These are phyloP conservation scores for Fusarium bactridioides DNA, from an alignment of 2,329 filamentous ascomycete genomes.

Conservation along the genomic window DNA sequence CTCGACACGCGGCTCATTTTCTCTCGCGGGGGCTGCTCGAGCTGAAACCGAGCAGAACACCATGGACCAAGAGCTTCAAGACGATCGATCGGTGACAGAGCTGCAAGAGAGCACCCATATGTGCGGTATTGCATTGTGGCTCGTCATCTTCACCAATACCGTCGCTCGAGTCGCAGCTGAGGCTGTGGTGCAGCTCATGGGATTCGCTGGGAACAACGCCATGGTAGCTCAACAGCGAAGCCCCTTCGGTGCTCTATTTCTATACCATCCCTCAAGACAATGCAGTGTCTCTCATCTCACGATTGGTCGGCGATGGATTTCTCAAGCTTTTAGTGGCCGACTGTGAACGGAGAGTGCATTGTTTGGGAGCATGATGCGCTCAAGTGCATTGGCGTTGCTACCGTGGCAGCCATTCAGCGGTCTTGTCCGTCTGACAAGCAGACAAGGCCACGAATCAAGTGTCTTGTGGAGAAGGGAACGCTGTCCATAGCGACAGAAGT, in stretches of 20 bases:
- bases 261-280: constrained; percentile 4
- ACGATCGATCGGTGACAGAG: constrained; percentile 29
- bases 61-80: constrained; percentile 18
- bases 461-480: constrained; percentile 1
- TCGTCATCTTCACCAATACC: constrained; percentile 9
- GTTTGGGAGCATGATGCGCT: constrained; percentile 31
- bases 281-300: constrained; percentile 4
- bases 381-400: constrained; percentile 35
- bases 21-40: constrained; percentile 6
- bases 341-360: constrained; percentile 14
- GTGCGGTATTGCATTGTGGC: constrained; percentile 15
- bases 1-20: constrained; percentile 10
- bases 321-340: constrained; percentile 28
- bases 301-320: constrained; percentile 26
- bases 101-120: constrained; percentile 18
- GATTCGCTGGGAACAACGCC: constrained; percentile 24
- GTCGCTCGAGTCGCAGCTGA: constrained; percentile 3
- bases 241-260: constrained; percentile 28
- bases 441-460: constrained; percentile 39
- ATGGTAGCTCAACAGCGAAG: constrained; percentile 17
- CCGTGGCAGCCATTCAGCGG: constrained; percentile 33
- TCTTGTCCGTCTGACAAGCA: constrained; percentile 17
- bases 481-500: constrained; percentile 19
- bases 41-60: constrained; percentile 20
- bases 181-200: constrained; percentile 16